phyloP scores from a whole-genome alignment of 768 basidiomycete genomes.

The Mycena galopus region DNA sequence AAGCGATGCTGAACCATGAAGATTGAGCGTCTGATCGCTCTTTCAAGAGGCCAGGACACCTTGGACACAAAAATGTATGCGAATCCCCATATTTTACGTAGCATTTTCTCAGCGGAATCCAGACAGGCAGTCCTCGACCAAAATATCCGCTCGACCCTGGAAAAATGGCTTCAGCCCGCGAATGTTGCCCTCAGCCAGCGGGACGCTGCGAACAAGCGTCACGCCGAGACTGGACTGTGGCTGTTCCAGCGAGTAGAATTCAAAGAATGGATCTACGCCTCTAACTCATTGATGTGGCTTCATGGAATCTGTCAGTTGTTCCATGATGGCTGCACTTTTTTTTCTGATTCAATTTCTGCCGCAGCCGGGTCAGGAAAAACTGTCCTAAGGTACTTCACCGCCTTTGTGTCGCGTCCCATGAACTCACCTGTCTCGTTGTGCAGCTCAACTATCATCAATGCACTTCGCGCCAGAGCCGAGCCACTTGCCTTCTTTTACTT shows the following conservation, averaged over 20 bases:
- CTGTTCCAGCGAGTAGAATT: not conserved
- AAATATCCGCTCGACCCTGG: not conserved
- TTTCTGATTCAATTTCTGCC: not conserved
- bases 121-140: not conserved
- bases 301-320: slow-evolving; percentile 11
- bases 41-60: not conserved
- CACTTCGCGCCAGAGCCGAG: not conserved
- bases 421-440: not conserved
- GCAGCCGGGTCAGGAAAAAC: slow-evolving; percentile 16
- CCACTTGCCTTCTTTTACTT: not conserved
- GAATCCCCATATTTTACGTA: not conserved
- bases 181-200: not conserved
- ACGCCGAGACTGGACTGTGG: not conserved
- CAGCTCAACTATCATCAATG: slow-evolving; percentile 18
- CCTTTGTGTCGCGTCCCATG: not conserved
- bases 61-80: not conserved
- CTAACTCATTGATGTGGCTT: slow-evolving; percentile 11
- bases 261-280: slow-evolving; percentile 6
- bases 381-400: slow-evolving; percentile 5
- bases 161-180: slow-evolving; percentile 11
- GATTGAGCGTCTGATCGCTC: not conserved
- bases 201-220: not conserved
- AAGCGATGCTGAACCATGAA: not conserved
- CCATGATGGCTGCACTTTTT: not conserved
- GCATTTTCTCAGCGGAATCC: not conserved